Base-by-base conservation (phyloP, 1,139 yeast genomes). In the Lodderomyces jiufengensis region DNA sequence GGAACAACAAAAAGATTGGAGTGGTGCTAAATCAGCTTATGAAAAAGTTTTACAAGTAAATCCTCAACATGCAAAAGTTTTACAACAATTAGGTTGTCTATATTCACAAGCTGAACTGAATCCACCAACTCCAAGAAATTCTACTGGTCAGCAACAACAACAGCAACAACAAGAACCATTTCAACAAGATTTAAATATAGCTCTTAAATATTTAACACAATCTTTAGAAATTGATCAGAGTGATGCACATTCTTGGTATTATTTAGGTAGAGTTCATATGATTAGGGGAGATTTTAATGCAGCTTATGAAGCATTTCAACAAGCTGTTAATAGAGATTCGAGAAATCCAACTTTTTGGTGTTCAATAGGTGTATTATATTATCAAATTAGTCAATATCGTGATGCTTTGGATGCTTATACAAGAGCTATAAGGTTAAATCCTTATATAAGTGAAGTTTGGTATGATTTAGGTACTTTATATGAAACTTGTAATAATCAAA, bases 261-360 rank as follows among this genome's bases (percentile, higher is more conserved):
- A 92, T 57, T 66, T 92, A 38, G 98, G 98, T 32, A 78, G 97
- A 48, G 95, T 95, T 46, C 95, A 92, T 65, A 90, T 92, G 97
- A 84, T 95, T 32, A 78, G 94, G 51, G 90, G 87, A 46, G 95
- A 90, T 59, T 92, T 88, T 66, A 84, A 92, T 47, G 90, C 94
- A 35, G 97, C 98, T 3, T 92, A 92, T 61, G 97, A 92, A 57
- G 95, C 97, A 0, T 92, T 92, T 74, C 98, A 92, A 65, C 97
- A 90, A 59, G 98, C 98, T 6, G 98, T 92, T 38, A 92, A 92
- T 60, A 77, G 97, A 43, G 98, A 92, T 59, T 84, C 95, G 23
- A 76, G 97, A 55, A 92, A 92, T 59, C 97, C 98, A 39, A 92
- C 97, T 2, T 92, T 92, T 66, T 92, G 98, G 98, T 92, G 98